These are phyloP conservation scores for Porodaedalea pini DNA, from an alignment of 1,284 basidiomycete genomes.

Conservation along the genomic window DNA sequence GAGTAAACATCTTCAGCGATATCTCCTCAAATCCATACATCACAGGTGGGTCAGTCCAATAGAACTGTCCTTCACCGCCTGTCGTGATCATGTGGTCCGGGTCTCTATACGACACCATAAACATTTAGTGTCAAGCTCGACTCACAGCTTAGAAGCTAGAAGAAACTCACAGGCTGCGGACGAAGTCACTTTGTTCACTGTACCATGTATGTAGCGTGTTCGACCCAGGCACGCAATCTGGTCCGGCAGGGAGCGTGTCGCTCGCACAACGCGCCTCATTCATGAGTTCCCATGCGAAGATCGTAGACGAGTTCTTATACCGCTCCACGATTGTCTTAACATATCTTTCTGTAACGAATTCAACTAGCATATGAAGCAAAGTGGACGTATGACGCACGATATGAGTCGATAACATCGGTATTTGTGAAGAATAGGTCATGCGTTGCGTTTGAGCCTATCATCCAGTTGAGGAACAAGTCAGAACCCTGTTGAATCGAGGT, in stretches of 20 bases:
- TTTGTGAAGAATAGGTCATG: constrained; percentile 55
- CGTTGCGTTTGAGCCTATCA: constrained; percentile 39
- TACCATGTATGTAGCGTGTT: constrained; percentile 50
- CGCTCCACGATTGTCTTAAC: constrained; percentile 50
- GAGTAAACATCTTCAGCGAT: not conserved
- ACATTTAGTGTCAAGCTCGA: not conserved
- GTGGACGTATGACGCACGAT: constrained; percentile 38
- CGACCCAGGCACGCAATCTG: constrained; percentile 45
- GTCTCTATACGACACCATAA: constrained; percentile 37
- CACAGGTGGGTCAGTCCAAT: constrained; percentile 39
- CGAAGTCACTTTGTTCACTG: constrained; percentile 45
- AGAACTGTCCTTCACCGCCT: constrained; percentile 57
- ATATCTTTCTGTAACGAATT: constrained; percentile 41
- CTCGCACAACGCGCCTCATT: constrained; percentile 56
- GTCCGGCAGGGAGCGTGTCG: constrained; percentile 42
- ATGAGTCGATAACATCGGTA: constrained; percentile 43
- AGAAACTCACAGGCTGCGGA: constrained; percentile 44
- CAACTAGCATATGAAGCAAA: too few relatives aligned
- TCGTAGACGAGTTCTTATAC: constrained; percentile 49
- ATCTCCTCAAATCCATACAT: too few relatives aligned
- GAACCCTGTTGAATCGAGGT: constrained; percentile 27
- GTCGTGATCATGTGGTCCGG: constrained; percentile 54
- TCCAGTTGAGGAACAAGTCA: constrained; percentile 53
- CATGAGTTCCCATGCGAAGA: constrained; percentile 59
- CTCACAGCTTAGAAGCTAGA: too few relatives aligned